A percentile compares a stretch with the other conserved stretches of the same genome.
Conservation (phyloP, 257 asterid species). For the Solanum virginianum region DNA sequence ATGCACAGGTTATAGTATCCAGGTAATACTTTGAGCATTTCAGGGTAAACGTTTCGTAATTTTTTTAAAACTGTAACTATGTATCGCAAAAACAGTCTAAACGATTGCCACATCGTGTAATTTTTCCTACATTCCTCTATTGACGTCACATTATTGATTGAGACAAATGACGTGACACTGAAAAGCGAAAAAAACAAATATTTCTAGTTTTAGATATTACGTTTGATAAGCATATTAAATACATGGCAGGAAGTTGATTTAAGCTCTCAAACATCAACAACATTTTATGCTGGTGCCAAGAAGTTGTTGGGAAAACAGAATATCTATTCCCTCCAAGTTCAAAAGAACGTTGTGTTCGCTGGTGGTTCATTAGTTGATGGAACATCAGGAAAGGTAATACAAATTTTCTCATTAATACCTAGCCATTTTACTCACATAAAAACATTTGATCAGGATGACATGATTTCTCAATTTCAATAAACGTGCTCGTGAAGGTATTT, state of each 20-base stretch:
- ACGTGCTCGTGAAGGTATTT: constrained; percentile 35
- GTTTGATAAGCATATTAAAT: neutral
- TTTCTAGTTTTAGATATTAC: neutral
- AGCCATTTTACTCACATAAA: neutral
- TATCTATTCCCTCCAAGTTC: constrained; percentile 35
- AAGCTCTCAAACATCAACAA: constrained; percentile 31
- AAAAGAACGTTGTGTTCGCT: constrained; percentile 34
- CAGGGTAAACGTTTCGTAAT: neutral
- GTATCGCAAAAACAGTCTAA: no score
- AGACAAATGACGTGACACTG: neutral
- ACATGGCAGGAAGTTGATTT: constrained; percentile 62
- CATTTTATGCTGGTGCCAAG: constrained; percentile 58
- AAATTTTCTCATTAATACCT: neutral
- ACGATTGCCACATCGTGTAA: no score
- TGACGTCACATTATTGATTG: neutral
- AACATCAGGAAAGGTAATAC: constrained; percentile 58
- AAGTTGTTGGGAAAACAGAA: constrained; percentile 64
- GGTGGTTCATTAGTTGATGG: constrained; percentile 65
- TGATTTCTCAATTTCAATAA: neutral
- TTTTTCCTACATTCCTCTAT: neutral
- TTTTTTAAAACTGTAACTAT: no score
- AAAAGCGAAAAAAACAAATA: neutral
- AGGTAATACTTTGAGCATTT: constrained; percentile 19
- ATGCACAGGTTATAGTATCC: constrained; percentile 56
- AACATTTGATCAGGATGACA: neutral